Evolutionary conservation across 2,329 filamentous ascomycete genomes (phyloP), one percentile per base, ranked within the genome.

Genomic region (Microcyclospora tardicrescens): DNA sequence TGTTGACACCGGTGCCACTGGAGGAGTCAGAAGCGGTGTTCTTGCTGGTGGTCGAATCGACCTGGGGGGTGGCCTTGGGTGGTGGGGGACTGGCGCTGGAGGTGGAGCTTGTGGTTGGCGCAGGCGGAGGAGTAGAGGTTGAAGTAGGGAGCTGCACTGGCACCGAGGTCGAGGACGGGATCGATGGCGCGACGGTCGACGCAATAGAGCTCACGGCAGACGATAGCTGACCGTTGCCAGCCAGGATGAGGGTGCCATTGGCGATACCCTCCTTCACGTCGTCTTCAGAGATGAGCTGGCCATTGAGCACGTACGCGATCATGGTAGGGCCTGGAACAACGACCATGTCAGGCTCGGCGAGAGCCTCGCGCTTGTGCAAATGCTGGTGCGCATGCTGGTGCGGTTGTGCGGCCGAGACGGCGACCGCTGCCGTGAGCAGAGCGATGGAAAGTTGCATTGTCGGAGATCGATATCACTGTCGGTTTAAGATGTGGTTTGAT

Each of bases 181-280:
- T 66, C n/a, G 68, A 57, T 32, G 44, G 33, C 11, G 36, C 35
- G 6, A 28, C 35, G 8, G 19, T 24, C 5, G 19, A 24, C 8
- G 19, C 4, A 4, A 24, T 8, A 8, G 19, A 4, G 19, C 19
- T 24, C 8, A 28, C 16, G 13, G 40, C 48, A 12, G 61, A 59
- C 33, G 49, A 47, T 36, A 56, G 40, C 36, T 44, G 33, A n/a
- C 64, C 54, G 24, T 50, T 73, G 34, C 81, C 66, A 34, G 80
- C 68, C 65, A 77, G 91, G 43, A 68, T 61, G 34, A 75, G 57
- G 34, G 74, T 72, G 37, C 85, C 82, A 44, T 79, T 72, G 41
- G 71, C 64, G 50, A 96, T 71, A 47, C 85, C 84, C 39, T 73
- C 58, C 63, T 80, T 71, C 38, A 85, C 85, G 43, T 85, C 72